Conservation (phyloP, 352 stramenopile species). For the Phytophthora hybrid region DNA sequence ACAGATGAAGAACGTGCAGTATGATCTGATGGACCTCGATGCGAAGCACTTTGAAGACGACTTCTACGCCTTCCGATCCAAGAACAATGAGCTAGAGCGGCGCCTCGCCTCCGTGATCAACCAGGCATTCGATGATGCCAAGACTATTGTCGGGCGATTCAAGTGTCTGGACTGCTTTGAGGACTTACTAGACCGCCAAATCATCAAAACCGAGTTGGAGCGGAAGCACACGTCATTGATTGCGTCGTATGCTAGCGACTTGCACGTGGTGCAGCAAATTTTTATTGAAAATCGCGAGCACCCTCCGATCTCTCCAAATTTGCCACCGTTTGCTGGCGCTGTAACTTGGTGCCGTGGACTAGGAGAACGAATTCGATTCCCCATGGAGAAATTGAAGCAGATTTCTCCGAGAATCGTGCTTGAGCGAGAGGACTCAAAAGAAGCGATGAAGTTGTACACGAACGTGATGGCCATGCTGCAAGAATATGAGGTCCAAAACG, state of each 20-base stretch:
- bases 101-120: conserved; percentile 90
- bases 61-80: conserved; percentile 91
- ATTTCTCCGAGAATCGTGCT: conserved; percentile 84
- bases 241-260: conserved; percentile 79
- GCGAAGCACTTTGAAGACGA: conserved; percentile 92
- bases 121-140: conserved; percentile 94
- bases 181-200: conserved; percentile 82
- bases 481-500: conserved; percentile 85
- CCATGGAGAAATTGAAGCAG: conserved; percentile 89
- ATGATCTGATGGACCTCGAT: conserved; percentile 92
- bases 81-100: conserved; percentile 91
- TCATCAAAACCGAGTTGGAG: conserved; percentile 92
- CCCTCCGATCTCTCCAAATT: conserved; percentile 89
- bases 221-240: conserved; percentile 87
- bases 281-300: conserved; percentile 90
- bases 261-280: conserved; percentile 89
- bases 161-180: conserved; percentile 94
- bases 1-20: conserved; percentile 82
- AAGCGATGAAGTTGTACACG: conserved; percentile 92
- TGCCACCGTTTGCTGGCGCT: conserved; percentile 91
- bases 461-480: conserved; percentile 87
- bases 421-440: conserved; percentile 90
- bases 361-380: conserved; percentile 86
- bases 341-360: conserved; percentile 93
- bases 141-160: conserved; percentile 87